phyloP scores from a whole-genome alignment of 441 rosid species.

The Euphorbia neoarborescens region DNA sequence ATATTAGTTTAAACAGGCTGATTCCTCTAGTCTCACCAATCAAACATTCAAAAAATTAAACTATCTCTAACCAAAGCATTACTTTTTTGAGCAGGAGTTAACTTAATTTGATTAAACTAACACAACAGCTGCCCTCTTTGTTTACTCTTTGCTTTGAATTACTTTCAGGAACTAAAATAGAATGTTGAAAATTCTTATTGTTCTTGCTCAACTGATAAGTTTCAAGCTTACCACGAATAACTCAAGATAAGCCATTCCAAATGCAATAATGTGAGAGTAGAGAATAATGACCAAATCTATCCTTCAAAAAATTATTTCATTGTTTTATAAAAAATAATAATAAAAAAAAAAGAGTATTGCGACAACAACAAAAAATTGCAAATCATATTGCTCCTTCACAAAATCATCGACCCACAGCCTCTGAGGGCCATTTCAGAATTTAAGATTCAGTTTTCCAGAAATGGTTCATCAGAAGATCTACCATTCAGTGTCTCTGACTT shows the following conservation, averaged over 20 bases:
- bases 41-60: background rate
- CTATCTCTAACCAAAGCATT: background rate
- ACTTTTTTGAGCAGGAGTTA: background rate
- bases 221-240: background rate
- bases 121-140: background rate
- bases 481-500: background rate
- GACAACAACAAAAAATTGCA: conserved; percentile 1
- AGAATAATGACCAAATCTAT: background rate
- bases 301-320: background rate
- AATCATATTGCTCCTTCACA: background rate
- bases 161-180: background rate
- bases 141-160: background rate
- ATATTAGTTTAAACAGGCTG: background rate
- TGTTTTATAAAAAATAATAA: too few species aligned
- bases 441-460: background rate
- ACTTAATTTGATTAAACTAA: background rate
- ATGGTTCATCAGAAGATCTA: background rate
- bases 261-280: background rate
- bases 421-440: conserved; percentile 7
- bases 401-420: conserved; percentile 6
- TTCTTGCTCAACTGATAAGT: background rate
- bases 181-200: background rate
- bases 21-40: background rate
- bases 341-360: too few species aligned
- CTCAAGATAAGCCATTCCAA: background rate